These are phyloP conservation scores for Geosmithia flava DNA, from an alignment of 2,329 filamentous ascomycete genomes.

Conservation along the genomic window DNA sequence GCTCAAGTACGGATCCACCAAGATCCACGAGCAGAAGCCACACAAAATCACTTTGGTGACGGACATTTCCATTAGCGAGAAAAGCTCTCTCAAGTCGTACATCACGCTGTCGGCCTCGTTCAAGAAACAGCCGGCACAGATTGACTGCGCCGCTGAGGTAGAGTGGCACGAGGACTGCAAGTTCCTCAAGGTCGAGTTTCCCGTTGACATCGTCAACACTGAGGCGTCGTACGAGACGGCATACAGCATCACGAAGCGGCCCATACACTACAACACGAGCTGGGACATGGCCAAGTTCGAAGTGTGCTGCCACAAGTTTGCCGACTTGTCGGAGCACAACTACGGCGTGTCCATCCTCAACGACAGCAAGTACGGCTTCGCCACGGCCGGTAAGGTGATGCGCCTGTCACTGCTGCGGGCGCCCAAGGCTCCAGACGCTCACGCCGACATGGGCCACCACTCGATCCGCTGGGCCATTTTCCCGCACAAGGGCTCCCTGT, in stretches of 20 bases:
- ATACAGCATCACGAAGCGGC: slow-evolving; percentile 76
- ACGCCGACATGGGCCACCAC: slow-evolving; percentile 89
- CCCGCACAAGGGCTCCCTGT: slow-evolving; percentile 65
- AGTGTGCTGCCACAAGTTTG: slow-evolving; percentile 91
- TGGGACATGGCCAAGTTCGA: slow-evolving; percentile 99
- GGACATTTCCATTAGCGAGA: slow-evolving; percentile 74
- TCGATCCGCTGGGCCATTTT: slow-evolving; percentile 83
- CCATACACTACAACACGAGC: slow-evolving; percentile 94
- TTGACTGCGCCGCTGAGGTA: slow-evolving; percentile 77
- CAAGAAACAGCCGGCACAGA: slow-evolving; percentile 44
- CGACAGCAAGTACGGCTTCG: slow-evolving; percentile 93
- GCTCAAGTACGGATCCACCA: slow-evolving; percentile 54
- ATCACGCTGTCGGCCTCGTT: slow-evolving; percentile 65
- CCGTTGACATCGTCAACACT: slow-evolving; percentile 79
- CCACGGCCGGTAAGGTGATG: slow-evolving; percentile 81
- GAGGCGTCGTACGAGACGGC: slow-evolving; percentile 94
- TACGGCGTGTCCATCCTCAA: slow-evolving; percentile 92
- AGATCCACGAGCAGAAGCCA: slow-evolving; percentile 57
- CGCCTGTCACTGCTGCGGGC: slow-evolving; percentile 74
- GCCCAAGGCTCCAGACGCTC: slow-evolving; percentile 83
- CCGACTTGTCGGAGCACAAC: slow-evolving; percentile 75
- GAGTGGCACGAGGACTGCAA: slow-evolving; percentile 97
- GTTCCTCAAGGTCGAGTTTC: slow-evolving; percentile 98
- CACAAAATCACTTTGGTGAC: slow-evolving; percentile 75
- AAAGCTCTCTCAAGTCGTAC: slow-evolving; percentile 76